Evolutionary conservation across 1,284 basidiomycete genomes (phyloP).

Genomic region (Irpex sp.): DNA sequence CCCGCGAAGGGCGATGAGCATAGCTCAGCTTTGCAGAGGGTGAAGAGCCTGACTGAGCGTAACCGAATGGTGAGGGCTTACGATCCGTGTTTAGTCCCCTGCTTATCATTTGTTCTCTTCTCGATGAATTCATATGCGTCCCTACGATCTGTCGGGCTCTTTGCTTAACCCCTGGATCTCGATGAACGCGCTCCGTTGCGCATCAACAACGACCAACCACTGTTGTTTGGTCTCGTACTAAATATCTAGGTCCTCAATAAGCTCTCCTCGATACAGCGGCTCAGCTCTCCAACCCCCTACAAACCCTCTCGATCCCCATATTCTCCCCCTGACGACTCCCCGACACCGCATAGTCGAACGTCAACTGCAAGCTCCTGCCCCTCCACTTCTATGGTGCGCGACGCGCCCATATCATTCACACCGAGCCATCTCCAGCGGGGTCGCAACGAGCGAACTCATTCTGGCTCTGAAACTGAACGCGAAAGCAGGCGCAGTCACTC

Average conservation of each 20-base stretch:
- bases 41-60: conserved; percentile 63
- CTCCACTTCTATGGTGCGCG: conserved; percentile 26
- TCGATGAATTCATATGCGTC: neutral
- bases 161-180: neutral
- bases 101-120: neutral
- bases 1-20: conserved; percentile 43
- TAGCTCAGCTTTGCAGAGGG: conserved; percentile 55
- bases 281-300: conserved; percentile 38
- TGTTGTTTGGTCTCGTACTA: neutral
- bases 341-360: conserved; percentile 23
- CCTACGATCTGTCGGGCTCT: neutral
- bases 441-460: conserved; percentile 32
- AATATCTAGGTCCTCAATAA: conserved; percentile 59
- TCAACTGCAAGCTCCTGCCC: conserved; percentile 32
- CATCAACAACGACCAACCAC: neutral
- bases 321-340: conserved; percentile 19
- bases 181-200: conserved; percentile 18
- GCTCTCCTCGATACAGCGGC: conserved; percentile 51
- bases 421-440: neutral
- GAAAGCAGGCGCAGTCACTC: conserved; percentile 36
- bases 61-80: conserved; percentile 57
- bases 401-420: conserved; percentile 5
- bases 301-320: conserved; percentile 14
- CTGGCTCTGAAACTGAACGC: conserved; percentile 75
- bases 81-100: conserved; percentile 1